phyloP scores from a whole-genome alignment of 768 basidiomycete species.

The Scleroderma bovista region DNA sequence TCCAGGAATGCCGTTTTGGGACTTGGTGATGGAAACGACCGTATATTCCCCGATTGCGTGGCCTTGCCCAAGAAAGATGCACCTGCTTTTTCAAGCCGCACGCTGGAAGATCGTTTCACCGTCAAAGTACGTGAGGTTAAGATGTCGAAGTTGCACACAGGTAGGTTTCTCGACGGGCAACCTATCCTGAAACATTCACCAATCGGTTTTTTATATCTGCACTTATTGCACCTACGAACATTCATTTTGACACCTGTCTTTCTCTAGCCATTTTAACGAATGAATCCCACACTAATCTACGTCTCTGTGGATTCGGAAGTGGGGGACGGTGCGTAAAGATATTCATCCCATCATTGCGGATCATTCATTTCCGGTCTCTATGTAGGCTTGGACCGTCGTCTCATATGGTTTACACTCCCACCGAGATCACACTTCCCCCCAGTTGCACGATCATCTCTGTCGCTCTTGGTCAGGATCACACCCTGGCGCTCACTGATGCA shows the following conservation, averaged over 20 bases:
- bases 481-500: slow-evolving; percentile 70
- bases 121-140: slow-evolving; percentile 58
- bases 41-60: slow-evolving; percentile 74
- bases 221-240: too few species aligned
- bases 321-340: slow-evolving; percentile 57
- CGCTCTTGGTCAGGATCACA: slow-evolving; percentile 92
- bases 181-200: too few species aligned
- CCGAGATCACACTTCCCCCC: slow-evolving; percentile 48
- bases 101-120: slow-evolving; percentile 47
- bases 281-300: slow-evolving; percentile 67
- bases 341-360: not conserved
- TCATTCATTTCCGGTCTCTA: not conserved
- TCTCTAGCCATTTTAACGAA: slow-evolving; percentile 63
- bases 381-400: slow-evolving; percentile 64
- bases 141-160: slow-evolving; percentile 92
- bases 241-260: too few species aligned
- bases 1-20: slow-evolving; percentile 85
- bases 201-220: too few species aligned
- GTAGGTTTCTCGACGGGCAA: slow-evolving; percentile 31
- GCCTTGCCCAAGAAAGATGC: slow-evolving; percentile 31
- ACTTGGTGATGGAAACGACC: slow-evolving; percentile 72
- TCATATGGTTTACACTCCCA: slow-evolving; percentile 74
- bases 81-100: slow-evolving; percentile 10
- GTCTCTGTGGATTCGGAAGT: slow-evolving; percentile 85
- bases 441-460: slow-evolving; percentile 55